Base-by-base conservation (phyloP, 2,329 filamentous ascomycete genomes). In the Aureobasidium sp. region DNA sequence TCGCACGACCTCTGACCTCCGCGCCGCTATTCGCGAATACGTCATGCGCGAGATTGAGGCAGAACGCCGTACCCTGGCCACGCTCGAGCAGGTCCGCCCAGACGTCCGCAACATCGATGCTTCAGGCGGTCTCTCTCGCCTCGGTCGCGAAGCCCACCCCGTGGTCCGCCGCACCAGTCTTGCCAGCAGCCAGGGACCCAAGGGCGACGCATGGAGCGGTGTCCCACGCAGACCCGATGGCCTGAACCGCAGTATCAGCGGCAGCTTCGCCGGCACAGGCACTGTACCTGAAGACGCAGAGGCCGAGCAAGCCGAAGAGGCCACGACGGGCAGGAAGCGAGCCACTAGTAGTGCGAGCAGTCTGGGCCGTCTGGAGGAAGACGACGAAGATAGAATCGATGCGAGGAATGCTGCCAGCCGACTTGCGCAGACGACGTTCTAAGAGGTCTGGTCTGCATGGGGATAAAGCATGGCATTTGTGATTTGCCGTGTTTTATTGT, bases 161-260 rank as follows among this genome's bases (percentile, higher is more conserved):
- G 78, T 86, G 5, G 77, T 78, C 34, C 85, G 94, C 61, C 86
- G 93, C 64, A 77, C 87, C 29, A 93, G 86, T 74, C 77, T 97
- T 67, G 89, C 90, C 17, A 89, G 90, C 51, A 94, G 89, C 70
- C 94, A 99, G 76, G 94, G 94, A 0, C 93, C 94, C 55, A 96
- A 96, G 78, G 94, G 94, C n/a, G 94, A 99, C 74, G 88, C 94
- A 17, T 99, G 94, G 94, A 96, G 91, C 70, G 94, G 94, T 63
- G 91, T 97, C 31, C 90, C 92, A 39, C 84, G 94, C 65, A 84
- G 90, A 61, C 86, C 87, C 34, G 90, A 96, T 68, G 87, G 86
- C n/a, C 76, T 91, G 62, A 88, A 84, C 70, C 83, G 91, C 68
- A 92, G 87, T 71, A 82, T 92, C 66, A 91, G 88, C 62, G 86